Evolutionary conservation across 2,329 filamentous ascomycete species (phyloP).

Genomic region (Pleurostoma richardsiae): DNA sequence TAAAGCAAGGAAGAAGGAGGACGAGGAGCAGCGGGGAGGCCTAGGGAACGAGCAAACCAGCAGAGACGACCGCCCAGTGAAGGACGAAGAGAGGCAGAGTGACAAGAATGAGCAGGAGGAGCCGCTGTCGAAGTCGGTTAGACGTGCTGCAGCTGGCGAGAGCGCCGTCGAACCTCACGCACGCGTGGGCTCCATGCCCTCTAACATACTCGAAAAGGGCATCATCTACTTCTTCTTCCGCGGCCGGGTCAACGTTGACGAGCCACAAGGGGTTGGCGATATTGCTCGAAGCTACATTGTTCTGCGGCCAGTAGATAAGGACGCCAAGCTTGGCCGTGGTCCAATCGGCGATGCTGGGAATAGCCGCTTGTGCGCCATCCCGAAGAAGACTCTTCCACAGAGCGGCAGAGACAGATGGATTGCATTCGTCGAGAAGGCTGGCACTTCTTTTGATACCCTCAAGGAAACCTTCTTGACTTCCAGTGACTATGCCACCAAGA

Average conservation of each 20-base stretch:
- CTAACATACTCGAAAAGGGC: conserved; percentile 74
- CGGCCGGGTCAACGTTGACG: conserved; percentile 66
- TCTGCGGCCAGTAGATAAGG: conserved; percentile 64
- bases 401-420: conserved; percentile 68
- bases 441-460: conserved; percentile 61
- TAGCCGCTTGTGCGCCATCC: conserved; percentile 69
- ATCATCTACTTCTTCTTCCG: conserved; percentile 90
- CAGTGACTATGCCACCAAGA: conserved; percentile 71
- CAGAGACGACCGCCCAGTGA: not conserved
- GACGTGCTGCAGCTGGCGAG: not conserved
- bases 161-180: conserved; percentile 21
- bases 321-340: conserved; percentile 58
- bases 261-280: conserved; percentile 65
- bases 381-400: conserved; percentile 77
- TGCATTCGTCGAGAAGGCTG: conserved; percentile 75
- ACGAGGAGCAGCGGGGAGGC: conserved; percentile 5
- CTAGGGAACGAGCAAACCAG: conserved; percentile 1
- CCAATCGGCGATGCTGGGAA: conserved; percentile 47
- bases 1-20: conserved; percentile 6
- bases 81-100: conserved; percentile 10
- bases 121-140: conserved; percentile 16
- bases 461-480: conserved; percentile 66
- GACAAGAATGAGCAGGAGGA: conserved; percentile 15
- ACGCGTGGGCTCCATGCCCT: conserved; percentile 29
- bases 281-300: conserved; percentile 77